Percentiles rank a stretch among this genome's conserved stretches.
Conservation (phyloP, 805 yeast genomes). For the Barnettozyma salicaria region DNA sequence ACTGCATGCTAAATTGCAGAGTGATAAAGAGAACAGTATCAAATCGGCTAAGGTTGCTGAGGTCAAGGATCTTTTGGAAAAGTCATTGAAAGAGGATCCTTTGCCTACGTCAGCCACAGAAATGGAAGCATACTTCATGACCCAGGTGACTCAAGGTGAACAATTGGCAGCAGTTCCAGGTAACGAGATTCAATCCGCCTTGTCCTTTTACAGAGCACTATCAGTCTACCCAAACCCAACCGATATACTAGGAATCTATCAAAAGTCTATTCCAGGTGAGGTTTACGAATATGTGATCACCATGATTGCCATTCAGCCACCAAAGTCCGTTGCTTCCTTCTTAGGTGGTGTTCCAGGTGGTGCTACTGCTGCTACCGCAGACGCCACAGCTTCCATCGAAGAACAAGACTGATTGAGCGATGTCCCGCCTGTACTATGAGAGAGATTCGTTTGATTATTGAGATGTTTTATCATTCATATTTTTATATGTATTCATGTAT, state of each 20-base stretch:
- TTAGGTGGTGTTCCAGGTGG: slow-evolving; percentile 28
- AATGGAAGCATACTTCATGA: slow-evolving; percentile 75
- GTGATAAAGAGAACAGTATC: slow-evolving; percentile 47
- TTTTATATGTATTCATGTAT: slow-evolving; percentile 7
- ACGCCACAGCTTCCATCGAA: slow-evolving; percentile 11
- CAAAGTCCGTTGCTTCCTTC: slow-evolving; percentile 66
- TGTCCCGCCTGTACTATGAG: background rate
- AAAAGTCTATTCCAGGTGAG: slow-evolving; percentile 76
- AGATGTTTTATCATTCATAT: background rate
- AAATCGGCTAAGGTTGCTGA: slow-evolving; percentile 55
- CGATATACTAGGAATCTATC: slow-evolving; percentile 83
- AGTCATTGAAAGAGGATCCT: slow-evolving; percentile 65
- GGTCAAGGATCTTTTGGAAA: slow-evolving; percentile 55
- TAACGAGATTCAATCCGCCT: slow-evolving; percentile 75
- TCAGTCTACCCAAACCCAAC: slow-evolving; percentile 93
- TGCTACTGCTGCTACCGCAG: slow-evolving; percentile 3
- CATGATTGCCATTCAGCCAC: slow-evolving; percentile 90
- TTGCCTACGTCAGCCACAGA: slow-evolving; percentile 63
- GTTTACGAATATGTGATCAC: slow-evolving; percentile 78
- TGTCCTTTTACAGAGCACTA: slow-evolving; percentile 88
- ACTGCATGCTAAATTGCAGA: slow-evolving; percentile 53
- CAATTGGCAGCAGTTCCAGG: slow-evolving; percentile 62
- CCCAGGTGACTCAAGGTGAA: slow-evolving; percentile 82
- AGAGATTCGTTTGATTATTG: background rate
- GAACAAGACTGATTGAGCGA: slow-evolving; percentile 22